phyloP scores from a whole-genome alignment of 1,139 yeast genomes.

The Suhomyces atakaporum region DNA sequence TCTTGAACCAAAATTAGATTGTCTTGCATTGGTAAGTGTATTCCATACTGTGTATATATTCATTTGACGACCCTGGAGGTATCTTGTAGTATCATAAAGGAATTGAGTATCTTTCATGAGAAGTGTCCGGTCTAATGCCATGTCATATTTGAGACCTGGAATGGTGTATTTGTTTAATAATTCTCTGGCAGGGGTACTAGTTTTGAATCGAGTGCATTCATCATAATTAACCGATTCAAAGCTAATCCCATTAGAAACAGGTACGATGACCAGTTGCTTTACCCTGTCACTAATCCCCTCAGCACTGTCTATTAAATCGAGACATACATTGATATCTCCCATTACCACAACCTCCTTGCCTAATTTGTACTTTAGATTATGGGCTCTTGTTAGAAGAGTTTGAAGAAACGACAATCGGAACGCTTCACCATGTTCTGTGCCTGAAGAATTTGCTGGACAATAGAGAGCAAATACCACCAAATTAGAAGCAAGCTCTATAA shows the following conservation, averaged over 20 bases:
- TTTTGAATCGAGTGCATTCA: constrained; percentile 44
- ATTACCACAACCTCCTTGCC: constrained; percentile 73
- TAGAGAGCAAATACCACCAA: constrained; percentile 74
- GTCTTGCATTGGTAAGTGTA: constrained; percentile 73
- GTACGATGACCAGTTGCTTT: constrained; percentile 23
- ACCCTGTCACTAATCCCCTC: constrained; percentile 56
- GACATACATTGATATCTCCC: constrained; percentile 86
- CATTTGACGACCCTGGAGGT: constrained; percentile 53
- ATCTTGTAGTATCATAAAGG: constrained; percentile 67
- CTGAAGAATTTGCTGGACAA: constrained; percentile 88
- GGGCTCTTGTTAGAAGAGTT: constrained; percentile 60
- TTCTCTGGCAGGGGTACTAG: constrained; percentile 43
- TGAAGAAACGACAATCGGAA: constrained; percentile 61
- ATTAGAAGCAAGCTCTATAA: constrained; percentile 67
- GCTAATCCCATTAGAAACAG: constrained; percentile 19
- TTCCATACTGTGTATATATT: constrained; percentile 94
- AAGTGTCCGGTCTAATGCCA: constrained; percentile 6
- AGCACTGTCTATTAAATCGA: constrained; percentile 82
- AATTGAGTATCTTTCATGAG: constrained; percentile 24
- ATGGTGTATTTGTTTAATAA: constrained; percentile 43
- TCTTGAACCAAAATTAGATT: constrained; percentile 83
- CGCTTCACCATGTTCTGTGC: constrained; percentile 67
- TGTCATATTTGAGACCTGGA: constrained; percentile 14
- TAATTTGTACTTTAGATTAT: constrained; percentile 41
- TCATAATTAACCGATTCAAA: constrained; percentile 46